Percentiles rank a stretch among this genome's conserved stretches.
phyloP scores from a whole-genome alignment of 768 basidiomycete genomes.

The Leccinum variicolor region DNA sequence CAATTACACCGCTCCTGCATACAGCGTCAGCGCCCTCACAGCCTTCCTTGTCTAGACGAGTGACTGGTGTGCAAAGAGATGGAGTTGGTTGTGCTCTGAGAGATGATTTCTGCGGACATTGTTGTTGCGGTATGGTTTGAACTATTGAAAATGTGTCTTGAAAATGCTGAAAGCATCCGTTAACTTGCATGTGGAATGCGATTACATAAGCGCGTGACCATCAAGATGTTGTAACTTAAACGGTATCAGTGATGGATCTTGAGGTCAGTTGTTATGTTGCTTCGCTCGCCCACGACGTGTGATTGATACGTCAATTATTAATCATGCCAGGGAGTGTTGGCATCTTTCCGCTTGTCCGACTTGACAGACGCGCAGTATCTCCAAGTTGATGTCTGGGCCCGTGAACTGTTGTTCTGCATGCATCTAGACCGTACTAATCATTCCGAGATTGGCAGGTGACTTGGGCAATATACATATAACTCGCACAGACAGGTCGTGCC shows the following conservation, averaged over 20 bases:
- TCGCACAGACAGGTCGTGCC: neutral
- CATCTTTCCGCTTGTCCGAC: neutral
- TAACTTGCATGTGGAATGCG: slow-evolving; percentile 50
- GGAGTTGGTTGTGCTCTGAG: neutral
- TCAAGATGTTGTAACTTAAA: neutral
- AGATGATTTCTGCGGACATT: neutral
- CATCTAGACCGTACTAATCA: too few relatives aligned
- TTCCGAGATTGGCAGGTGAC: neutral
- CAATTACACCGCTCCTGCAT: slow-evolving; percentile 51
- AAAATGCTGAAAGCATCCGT: slow-evolving; percentile 48
- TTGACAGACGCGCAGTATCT: neutral
- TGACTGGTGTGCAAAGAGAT: neutral
- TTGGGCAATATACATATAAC: neutral
- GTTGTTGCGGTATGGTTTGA: slow-evolving; percentile 19
- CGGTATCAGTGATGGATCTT: neutral
- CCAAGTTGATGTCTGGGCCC: neutral
- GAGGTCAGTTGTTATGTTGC: neutral
- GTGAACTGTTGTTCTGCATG: neutral
- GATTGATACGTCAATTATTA: neutral
- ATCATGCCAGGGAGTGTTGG: neutral
- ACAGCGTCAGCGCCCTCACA: slow-evolving; percentile 38
- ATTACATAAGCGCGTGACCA: too few relatives aligned
- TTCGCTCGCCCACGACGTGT: too few relatives aligned
- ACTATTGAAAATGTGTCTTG: slow-evolving; percentile 39
- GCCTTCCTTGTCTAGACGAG: neutral